Conservation (phyloP, 768 basidiomycete genomes). For the Calocera cornea region DNA sequence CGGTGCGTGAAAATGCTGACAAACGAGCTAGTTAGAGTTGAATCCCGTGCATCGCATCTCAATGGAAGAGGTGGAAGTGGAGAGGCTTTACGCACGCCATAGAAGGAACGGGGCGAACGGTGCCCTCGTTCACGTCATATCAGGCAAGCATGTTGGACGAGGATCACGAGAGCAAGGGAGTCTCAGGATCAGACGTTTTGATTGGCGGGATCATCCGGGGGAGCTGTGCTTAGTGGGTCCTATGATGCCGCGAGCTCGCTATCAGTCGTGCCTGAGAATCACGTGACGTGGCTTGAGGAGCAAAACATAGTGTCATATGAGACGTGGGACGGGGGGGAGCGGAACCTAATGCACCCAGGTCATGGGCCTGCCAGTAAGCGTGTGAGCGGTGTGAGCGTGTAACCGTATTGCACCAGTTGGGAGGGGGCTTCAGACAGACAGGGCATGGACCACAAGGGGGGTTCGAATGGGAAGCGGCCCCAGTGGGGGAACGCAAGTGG, state of each 20-base stretch:
- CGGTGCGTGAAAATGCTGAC: not conserved
- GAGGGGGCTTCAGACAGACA: not conserved
- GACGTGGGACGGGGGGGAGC: not conserved
- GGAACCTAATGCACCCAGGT: not conserved
- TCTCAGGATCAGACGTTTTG: not conserved
- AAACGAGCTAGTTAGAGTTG: too few species aligned
- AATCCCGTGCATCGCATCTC: too few species aligned
- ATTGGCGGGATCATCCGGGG: not conserved
- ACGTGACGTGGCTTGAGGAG: slow-evolving; percentile 4
- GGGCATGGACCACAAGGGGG: not conserved
- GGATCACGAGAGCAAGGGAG: slow-evolving; percentile 2
- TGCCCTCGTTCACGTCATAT: not conserved
- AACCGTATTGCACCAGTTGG: not conserved
- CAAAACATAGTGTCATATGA: slow-evolving; percentile 5
- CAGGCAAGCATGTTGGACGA: not conserved
- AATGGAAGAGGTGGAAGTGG: too few species aligned
- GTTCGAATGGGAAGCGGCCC: not conserved
- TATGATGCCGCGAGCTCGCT: slow-evolving; percentile 1
- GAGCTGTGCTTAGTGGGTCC: not conserved
- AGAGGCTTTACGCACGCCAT: not conserved
- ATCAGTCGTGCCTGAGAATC: not conserved
- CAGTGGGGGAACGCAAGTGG: not conserved
- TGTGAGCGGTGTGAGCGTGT: not conserved
- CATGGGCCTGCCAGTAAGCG: not conserved
- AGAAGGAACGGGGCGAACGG: not conserved